Evolutionary conservation across 1,139 yeast species (phyloP), one percentile per base, ranked within the genome.

Genomic region (Hyphopichia fennica): DNA sequence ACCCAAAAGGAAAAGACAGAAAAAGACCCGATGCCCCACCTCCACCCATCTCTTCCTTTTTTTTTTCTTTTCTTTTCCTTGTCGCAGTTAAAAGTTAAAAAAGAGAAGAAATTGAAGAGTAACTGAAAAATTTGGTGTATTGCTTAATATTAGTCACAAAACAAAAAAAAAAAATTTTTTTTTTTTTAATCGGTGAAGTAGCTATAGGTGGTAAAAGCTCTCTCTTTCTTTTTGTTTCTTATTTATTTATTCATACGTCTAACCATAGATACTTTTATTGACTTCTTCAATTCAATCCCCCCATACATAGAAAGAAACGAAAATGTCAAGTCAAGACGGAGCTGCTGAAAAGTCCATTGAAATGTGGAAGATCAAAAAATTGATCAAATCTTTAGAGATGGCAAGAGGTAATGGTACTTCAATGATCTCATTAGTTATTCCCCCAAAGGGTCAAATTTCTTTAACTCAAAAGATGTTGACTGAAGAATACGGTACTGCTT

Each of bases 381-480:
- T 86, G 78, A 82, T 85, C 75, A 86, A 85, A 68, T 82, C 88
- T 48, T 78, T 93, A 58, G 95, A 91, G 63, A 72, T 72, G 59
- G 98, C 98, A 45, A 81, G 96, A 67, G 98, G 99, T 67, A 93
- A 93, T 63, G 99, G 99, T 67, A 93, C 99, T 39, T 93, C 99
- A 29, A 93, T 93, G 98, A 93, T 93, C 61, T 90, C 98, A 27
- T 77, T 93, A 64, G 87, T 93, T 57, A 88, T 93, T 51, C 95
- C 99, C 37, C 99, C 99, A 55, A 86, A 81, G 63, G 95, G 95
- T 45, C 99, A 93, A 69, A 86, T 93, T 58, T 79, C 98, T 14
- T 79, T 89, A 58, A 81, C 79, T 48, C 91, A 86, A 61, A 91
- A 88, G 72, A 86, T 88, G 93, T 79, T 93, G 69, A 88, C 97